Conservation (phyloP, 257 asterid genomes). For the Scutellaria baicalensis region DNA sequence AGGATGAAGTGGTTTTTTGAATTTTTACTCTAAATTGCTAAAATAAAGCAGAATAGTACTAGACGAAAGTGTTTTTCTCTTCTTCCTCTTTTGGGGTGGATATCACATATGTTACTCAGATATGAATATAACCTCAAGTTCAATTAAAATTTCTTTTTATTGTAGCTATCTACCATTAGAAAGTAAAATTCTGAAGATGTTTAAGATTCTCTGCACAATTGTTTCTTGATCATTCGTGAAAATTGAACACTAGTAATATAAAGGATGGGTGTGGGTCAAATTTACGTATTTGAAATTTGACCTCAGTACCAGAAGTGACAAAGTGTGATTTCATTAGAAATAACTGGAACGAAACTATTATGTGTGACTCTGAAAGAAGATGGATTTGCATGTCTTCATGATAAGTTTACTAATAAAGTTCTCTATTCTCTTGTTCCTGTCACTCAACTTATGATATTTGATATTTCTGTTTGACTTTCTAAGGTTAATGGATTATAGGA, state of each 20-base stretch:
- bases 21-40: not conserved
- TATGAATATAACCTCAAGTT: not conserved
- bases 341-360: not conserved
- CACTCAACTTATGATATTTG: not conserved
- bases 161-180: not conserved
- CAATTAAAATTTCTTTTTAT: not conserved
- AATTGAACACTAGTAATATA: not conserved
- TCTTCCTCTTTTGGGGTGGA: not conserved
- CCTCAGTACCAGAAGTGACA: not conserved
- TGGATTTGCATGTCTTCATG: not conserved
- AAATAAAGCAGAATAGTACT: not conserved
- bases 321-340: not conserved
- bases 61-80: not conserved
- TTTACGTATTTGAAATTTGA: not conserved
- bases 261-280: not conserved
- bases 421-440: not conserved
- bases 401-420: not conserved
- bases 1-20: not conserved
- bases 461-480: not conserved
- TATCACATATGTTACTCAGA: not conserved
- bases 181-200: not conserved
- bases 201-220: not conserved
- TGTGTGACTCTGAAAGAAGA: not conserved
- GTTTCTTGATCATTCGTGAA: not conserved
- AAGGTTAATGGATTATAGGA: not conserved